Base-by-base conservation (phyloP, 305 asterid genomes). In the Solanum hybrid region DNA sequence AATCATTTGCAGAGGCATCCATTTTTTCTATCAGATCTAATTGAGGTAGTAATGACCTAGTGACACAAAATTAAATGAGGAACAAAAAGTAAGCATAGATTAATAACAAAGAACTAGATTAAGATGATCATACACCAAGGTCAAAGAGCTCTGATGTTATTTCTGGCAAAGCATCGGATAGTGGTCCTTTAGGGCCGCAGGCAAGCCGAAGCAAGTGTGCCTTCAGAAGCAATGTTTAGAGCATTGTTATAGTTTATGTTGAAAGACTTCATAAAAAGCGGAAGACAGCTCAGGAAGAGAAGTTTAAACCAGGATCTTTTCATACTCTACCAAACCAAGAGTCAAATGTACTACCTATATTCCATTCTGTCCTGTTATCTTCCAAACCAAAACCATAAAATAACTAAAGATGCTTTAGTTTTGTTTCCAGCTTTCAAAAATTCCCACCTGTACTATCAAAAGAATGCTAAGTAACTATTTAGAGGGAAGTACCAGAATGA, bases 141-240 rank as follows among this genome's bases (percentile, higher is more conserved):
- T 94, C 92, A 89, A 88, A 92, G 91, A 98, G 97, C 94, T 98
- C 99, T 81, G 98, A 94, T 91, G 97, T 92, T 91, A 98, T 93
- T 91, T 95, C 98, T 57, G 96, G 96, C 95, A 98, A 92, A 90
- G 95, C 92, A 95, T 96, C 95, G 91, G 94, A 94, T 76, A 96
- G 93, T 73, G 96, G 96, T 90, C 98, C 99, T 94, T 94, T 93
- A 75, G 98, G 93, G 88, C 97, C 89, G 89, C 99, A 97, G 91
- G 96, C 96, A 91, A 97, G 94, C 86, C 99, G 99, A 89, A 97
- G 98, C 95, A 97, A 92, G 93, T 97, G 99, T 79, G 95, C 99
- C 99, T 97, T 87, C 84, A 70, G 90, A 91, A 90, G 86, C 84
- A 91, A 84, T 91, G 89, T 81, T 90, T 89, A 92, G 89, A 81